Percentiles rank a stretch among this genome's conserved stretches.
Evolutionary conservation across 2,329 filamentous ascomycete genomes (phyloP).

Genomic region (Phaeosphaeriaceae sp.): DNA sequence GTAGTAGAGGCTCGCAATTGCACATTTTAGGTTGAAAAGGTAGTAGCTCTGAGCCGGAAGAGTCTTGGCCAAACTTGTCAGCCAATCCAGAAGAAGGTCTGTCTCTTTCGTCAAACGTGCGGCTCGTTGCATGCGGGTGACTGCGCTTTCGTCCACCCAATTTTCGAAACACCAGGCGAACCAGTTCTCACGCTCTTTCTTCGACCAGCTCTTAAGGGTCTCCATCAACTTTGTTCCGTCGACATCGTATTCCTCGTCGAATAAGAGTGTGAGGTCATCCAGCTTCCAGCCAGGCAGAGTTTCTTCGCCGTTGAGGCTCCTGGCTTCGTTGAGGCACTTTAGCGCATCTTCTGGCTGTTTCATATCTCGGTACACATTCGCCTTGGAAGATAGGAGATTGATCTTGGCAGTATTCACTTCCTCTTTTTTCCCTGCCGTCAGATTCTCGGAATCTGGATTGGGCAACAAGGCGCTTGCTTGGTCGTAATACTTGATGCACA

Average conservation of each 20-base stretch:
- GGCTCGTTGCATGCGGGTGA: not conserved
- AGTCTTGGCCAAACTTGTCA: not conserved
- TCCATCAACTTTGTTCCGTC: not conserved
- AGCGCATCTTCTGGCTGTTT: not conserved
- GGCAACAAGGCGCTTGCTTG: not conserved
- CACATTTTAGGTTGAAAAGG: not conserved
- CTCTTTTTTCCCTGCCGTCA: not conserved
- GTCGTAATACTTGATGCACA: not conserved
- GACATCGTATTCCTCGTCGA: not conserved
- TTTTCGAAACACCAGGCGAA: not conserved
- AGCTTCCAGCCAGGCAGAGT: not conserved
- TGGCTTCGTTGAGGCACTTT: not conserved
- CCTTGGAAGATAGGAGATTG: not conserved
- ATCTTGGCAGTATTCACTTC: not conserved
- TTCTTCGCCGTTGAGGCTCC: not conserved
- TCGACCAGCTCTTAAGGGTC: not conserved
- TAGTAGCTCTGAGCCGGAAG: not conserved
- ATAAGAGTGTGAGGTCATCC: not conserved
- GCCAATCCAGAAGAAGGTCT: not conserved
- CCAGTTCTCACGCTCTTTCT: not conserved
- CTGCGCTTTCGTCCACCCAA: not conserved
- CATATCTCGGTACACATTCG: not conserved
- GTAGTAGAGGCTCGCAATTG: not conserved
- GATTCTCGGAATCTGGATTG: not conserved
- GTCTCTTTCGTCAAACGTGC: not conserved